Evolutionary conservation across 2,329 filamentous ascomycete genomes (phyloP).

Genomic region (Aspergillus viridinutans): DNA sequence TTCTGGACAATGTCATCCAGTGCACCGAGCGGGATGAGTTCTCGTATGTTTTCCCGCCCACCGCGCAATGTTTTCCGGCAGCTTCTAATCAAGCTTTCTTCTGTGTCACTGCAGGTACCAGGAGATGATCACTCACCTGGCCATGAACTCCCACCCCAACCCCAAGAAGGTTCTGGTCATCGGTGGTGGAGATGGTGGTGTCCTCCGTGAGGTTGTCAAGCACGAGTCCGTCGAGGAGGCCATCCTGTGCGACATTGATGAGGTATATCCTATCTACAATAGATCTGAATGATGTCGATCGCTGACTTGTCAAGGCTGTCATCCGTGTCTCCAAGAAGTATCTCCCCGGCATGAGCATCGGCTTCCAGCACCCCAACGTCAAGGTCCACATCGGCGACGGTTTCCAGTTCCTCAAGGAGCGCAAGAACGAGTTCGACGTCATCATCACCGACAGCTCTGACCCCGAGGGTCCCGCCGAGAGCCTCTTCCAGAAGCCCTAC

Average conservation of each 20-base stretch:
- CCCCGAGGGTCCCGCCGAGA: slow-evolving; percentile 93
- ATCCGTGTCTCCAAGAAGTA: slow-evolving; percentile 98
- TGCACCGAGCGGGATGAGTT: slow-evolving; percentile 98
- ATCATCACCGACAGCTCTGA: slow-evolving; percentile 99
- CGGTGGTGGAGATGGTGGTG: slow-evolving; percentile 93
- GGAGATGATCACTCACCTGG: slow-evolving; percentile 99
- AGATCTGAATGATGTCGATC: neutral
- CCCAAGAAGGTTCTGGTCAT: slow-evolving; percentile 99
- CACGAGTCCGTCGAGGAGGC: slow-evolving; percentile 96
- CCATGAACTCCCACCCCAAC: slow-evolving; percentile 97
- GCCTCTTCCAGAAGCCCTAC: slow-evolving; percentile 97
- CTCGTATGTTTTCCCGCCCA: slow-evolving; percentile 52
- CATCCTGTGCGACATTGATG: slow-evolving; percentile 95
- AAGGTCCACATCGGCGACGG: slow-evolving; percentile 92
- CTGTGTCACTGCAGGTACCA: slow-evolving; percentile 61
- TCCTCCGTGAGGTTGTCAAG: slow-evolving; percentile 98
- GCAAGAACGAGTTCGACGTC: slow-evolving; percentile 96
- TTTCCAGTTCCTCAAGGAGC: slow-evolving; percentile 96
- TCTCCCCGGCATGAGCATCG: slow-evolving; percentile 87
- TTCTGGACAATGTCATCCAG: slow-evolving; percentile 98
- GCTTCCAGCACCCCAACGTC: slow-evolving; percentile 90
- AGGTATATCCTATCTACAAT: slow-evolving; percentile 49
- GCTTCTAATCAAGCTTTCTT: neutral
- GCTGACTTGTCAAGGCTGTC: slow-evolving; percentile 60
- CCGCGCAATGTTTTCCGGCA: neutral